Conservation (phyloP, 2,329 filamentous ascomycete species). For the Botryotinia narcissicola region DNA sequence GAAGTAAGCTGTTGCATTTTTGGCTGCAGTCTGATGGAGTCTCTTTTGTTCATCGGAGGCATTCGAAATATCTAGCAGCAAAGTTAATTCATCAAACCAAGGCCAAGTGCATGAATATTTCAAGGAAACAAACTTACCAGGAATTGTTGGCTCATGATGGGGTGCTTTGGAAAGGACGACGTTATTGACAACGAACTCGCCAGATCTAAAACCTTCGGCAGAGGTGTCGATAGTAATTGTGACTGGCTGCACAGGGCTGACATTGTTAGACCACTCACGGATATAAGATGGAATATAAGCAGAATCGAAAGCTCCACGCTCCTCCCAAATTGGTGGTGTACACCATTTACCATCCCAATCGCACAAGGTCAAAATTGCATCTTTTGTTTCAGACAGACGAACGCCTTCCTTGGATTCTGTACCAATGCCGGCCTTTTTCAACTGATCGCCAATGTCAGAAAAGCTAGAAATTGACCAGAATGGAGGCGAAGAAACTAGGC, state of each 20-base stretch:
- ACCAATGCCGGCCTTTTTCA: conserved; percentile 16
- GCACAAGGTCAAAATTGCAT: conserved; percentile 24
- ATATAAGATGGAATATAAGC: conserved; percentile 33
- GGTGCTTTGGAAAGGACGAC: conserved; percentile 18
- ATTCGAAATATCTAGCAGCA: conserved; percentile 26
- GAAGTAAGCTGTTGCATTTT: conserved; percentile 16
- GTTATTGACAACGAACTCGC: conserved; percentile 24
- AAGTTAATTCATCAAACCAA: not conserved
- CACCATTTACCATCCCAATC: conserved; percentile 32
- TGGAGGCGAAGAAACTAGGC: conserved; percentile 8
- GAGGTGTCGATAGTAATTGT: not conserved
- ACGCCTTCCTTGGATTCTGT: conserved; percentile 22
- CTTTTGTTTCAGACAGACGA: conserved; percentile 28
- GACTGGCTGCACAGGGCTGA: conserved; percentile 17
- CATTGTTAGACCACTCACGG: conserved; percentile 31
- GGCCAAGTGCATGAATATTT: not conserved
- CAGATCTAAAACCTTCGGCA: conserved; percentile 24
- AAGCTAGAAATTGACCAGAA: conserved; percentile 17
- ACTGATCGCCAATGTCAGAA: conserved; percentile 22
- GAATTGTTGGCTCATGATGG: conserved; percentile 26
- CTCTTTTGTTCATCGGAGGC: conserved; percentile 32
- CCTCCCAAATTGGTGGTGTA: conserved; percentile 34
- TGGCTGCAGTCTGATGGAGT: conserved; percentile 30
- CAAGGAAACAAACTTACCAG: conserved; percentile 27
- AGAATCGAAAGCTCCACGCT: conserved; percentile 29